A percentile compares a stretch with the other conserved stretches of the same genome.
These are phyloP conservation scores for Colletotrichum paranaense DNA, from an alignment of 2,329 filamentous ascomycete species.

Conservation along the genomic window DNA sequence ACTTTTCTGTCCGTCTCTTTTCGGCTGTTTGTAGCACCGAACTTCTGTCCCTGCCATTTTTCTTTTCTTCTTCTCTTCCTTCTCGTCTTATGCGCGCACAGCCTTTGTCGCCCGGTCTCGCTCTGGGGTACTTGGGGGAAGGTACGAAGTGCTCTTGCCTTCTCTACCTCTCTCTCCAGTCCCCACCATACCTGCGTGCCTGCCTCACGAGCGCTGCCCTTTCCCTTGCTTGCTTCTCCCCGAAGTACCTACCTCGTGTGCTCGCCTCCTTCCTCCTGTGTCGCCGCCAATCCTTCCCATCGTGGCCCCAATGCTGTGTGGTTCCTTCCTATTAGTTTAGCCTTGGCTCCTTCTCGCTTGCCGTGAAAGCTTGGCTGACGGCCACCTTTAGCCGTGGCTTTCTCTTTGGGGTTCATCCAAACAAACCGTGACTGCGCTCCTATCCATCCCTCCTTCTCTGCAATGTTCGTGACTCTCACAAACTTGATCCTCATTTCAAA, in stretches of 20 bases:
- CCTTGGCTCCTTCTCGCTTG: constrained; percentile 2
- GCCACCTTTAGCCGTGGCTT: not conserved
- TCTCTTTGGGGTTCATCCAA: not conserved
- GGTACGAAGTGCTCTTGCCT: not conserved
- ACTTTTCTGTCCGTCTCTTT: not conserved
- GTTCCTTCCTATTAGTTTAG: not conserved
- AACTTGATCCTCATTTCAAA: not conserved
- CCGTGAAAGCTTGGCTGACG: not conserved
- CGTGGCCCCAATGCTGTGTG: not conserved
- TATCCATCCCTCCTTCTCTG: not conserved
- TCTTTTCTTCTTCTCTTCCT: not conserved
- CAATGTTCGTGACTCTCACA: not conserved
- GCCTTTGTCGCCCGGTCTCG: not conserved
- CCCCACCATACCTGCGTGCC: not conserved
- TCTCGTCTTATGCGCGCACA: not conserved
- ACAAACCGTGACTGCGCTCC: not conserved
- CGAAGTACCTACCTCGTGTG: not conserved
- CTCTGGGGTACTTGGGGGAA: not conserved
- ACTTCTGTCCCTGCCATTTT: not conserved
- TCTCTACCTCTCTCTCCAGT: not conserved
- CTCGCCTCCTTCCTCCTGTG: not conserved
- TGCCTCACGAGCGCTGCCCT: not conserved
- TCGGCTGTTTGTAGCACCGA: not conserved
- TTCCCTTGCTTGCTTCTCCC: not conserved
- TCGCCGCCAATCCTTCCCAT: not conserved